phyloP scores from a whole-genome alignment of 768 basidiomycete species.

The Lentinula edodes region DNA sequence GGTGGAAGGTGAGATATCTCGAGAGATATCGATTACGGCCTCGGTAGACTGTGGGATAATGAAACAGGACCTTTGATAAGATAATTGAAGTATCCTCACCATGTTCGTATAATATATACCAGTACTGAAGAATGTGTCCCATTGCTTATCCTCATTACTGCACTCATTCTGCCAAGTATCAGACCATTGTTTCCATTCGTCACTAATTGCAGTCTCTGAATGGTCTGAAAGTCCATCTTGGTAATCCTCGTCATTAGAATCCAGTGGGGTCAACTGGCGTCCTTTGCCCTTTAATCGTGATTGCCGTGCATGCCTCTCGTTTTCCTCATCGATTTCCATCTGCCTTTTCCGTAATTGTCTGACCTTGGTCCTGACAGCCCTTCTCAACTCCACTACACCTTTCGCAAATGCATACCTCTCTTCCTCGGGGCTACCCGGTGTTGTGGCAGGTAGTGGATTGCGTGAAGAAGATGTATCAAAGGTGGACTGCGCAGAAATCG shows the following conservation, averaged over 20 bases:
- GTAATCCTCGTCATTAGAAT: slow-evolving; percentile 20
- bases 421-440: slow-evolving; percentile 47
- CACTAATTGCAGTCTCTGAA: neutral
- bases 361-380: neutral
- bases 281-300: neutral
- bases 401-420: slow-evolving; percentile 78
- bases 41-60: slow-evolving; percentile 57
- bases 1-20: slow-evolving; percentile 70
- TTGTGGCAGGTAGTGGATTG: neutral
- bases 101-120: slow-evolving; percentile 87
- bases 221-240: neutral
- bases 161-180: neutral
- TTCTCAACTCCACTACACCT: slow-evolving; percentile 66
- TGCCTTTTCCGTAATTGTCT: neutral
- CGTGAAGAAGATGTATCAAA: neutral
- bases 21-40: slow-evolving; percentile 68
- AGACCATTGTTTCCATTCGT: neutral
- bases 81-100: slow-evolving; percentile 33
- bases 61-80: slow-evolving; percentile 1
- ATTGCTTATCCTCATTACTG: slow-evolving; percentile 62
- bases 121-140: slow-evolving; percentile 62
- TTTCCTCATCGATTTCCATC: neutral
- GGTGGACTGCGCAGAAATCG: neutral
- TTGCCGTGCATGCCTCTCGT: neutral
- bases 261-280: slow-evolving; percentile 31